phyloP scores from a whole-genome alignment of 2,329 filamentous ascomycete species.

The Aurifilum marmelostoma region DNA sequence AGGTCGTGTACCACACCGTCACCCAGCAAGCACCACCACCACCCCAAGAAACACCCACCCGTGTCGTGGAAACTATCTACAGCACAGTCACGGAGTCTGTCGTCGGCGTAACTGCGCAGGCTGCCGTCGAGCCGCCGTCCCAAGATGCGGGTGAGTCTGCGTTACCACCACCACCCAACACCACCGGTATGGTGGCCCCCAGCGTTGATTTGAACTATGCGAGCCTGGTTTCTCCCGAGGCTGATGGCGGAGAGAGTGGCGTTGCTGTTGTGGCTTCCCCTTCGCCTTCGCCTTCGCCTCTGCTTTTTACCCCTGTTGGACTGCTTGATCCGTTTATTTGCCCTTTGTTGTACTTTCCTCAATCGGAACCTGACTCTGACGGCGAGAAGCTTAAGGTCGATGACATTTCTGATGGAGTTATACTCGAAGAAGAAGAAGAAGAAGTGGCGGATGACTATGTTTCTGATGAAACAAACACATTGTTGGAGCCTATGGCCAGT shows the following conservation, averaged over 20 bases:
- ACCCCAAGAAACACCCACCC: constrained; percentile 21
- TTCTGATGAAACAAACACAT: not conserved
- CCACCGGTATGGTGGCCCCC: constrained; percentile 17
- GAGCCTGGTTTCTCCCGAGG: constrained; percentile 1
- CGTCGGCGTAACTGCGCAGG: constrained; percentile 8
- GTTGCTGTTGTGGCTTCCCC: not conserved
- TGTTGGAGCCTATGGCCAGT: not conserved
- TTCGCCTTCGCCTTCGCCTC: not conserved
- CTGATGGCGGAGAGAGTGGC: not conserved
- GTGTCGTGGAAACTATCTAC: constrained; percentile 29
- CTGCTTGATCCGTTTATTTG: constrained; percentile 16
- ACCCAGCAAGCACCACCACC: constrained; percentile 7
- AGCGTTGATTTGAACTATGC: constrained; percentile 25
- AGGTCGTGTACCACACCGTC: constrained; percentile 23
- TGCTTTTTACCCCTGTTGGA: constrained; percentile 10
- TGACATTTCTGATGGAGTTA: constrained; percentile 11
- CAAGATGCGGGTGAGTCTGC: constrained; percentile 25
- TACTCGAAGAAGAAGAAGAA: not conserved
- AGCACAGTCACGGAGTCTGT: constrained; percentile 27
- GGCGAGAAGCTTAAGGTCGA: constrained; percentile 21
- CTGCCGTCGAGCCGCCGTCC: constrained; percentile 12
- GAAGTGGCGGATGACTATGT: constrained; percentile 2
- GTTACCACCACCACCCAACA: constrained; percentile 16
- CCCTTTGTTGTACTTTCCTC: constrained; percentile 10
- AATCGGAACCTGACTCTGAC: constrained; percentile 25